phyloP scores from a whole-genome alignment of 305 asterid species.

The Caryopteris hybrid region DNA sequence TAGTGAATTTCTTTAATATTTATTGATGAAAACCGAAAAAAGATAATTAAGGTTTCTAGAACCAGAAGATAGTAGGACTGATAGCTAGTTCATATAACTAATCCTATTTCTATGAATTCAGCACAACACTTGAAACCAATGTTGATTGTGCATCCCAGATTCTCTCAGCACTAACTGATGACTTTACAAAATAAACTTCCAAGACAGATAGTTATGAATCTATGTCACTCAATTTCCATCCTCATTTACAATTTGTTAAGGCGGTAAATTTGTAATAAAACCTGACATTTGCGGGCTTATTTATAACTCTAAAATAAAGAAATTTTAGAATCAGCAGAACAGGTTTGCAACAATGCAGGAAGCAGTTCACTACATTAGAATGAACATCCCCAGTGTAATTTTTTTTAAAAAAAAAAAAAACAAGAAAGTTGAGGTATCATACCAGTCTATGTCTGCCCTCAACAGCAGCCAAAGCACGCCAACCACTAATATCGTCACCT shows the following conservation, averaged over 20 bases:
- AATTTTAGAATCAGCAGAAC: background rate
- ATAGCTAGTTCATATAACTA: too few relatives aligned
- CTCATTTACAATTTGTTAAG: background rate
- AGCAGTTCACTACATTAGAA: background rate
- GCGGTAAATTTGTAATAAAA: background rate
- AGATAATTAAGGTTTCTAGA: too few relatives aligned
- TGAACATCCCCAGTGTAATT: too few relatives aligned
- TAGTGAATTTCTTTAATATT: too few relatives aligned
- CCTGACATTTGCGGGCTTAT: background rate
- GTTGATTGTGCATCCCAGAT: too few relatives aligned
- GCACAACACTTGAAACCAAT: too few relatives aligned
- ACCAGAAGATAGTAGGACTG: too few relatives aligned
- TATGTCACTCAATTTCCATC: background rate
- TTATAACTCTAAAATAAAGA: background rate
- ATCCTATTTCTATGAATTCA: too few relatives aligned
- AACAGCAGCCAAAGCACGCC: conserved; percentile 66
- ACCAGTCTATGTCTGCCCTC: conserved; percentile 80
- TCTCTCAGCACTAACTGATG: background rate
- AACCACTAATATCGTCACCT: conserved; percentile 41
- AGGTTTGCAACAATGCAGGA: background rate
- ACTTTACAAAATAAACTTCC: background rate
- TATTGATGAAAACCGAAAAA: too few relatives aligned
- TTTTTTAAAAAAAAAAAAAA: too few relatives aligned
- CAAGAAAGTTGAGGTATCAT: background rate
- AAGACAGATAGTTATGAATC: background rate